Base-by-base conservation (phyloP, 2,329 filamentous ascomycete genomes). In the Beauveria brongniartii region DNA sequence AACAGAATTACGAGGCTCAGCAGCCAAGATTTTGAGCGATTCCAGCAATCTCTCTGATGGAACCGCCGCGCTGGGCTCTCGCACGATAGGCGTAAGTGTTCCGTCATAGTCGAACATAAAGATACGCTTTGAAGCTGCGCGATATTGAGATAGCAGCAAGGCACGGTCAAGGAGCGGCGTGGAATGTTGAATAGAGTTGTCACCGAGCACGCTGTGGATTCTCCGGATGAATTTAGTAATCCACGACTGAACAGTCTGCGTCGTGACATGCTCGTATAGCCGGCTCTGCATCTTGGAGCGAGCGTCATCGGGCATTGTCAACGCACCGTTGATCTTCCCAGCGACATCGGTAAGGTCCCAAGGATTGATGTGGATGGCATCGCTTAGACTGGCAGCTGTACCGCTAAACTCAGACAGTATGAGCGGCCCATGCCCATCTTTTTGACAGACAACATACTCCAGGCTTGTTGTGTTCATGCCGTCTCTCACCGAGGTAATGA, bases 91-190 rank as follows among this genome's bases (percentile, higher is more conserved):
- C 3, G 94, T 97, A 59, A 99, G 82, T 0, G 94, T 99, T 53
- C 94, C 94, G 72, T 99, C 94, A 69, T 99, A 99, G 76, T 99
- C 94, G 71, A 97, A 97, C 90, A 99, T 93, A 78, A 97, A 96
- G 3, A 99, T 80, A 12, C 94, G 86, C 74, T 90, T 91, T 64
- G 83, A 83, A 3, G 91, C 86, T 44, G 82, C 78, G 63, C 86
- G 84, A 74, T 97, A 97, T 63, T 87, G 87, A 59, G 81, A 77
- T 43, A 96, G 78, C 65, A 97, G 75, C 64, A 85, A 80, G 3
- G 85, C 80, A 41, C 87, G 86, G 71, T 97, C 92, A 22, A 97
- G 83, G 1, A 88, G 81, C 0, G 93, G 93, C 1, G 93, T 97
- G 3, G 88, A 84, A 62, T 88, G 84, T 12, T 86, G 83, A 63